These are phyloP conservation scores for Malassezia nana DNA, from an alignment of 1,284 basidiomycete genomes.

Conservation along the genomic window DNA sequence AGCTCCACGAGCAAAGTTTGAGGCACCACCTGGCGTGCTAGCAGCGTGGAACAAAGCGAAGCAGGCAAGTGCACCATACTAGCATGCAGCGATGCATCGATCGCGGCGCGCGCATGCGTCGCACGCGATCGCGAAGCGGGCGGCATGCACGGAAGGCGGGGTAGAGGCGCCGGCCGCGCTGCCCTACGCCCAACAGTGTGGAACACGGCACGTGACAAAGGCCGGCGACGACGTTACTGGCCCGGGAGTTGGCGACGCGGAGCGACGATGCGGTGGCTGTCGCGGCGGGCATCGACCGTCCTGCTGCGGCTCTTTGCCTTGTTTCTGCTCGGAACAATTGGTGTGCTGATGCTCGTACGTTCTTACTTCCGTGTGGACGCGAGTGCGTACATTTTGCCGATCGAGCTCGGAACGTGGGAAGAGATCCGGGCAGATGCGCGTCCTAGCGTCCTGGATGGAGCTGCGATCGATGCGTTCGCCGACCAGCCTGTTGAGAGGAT, in stretches of 20 bases:
- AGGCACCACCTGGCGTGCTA: constrained; percentile 39
- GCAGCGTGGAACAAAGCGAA: constrained; percentile 38
- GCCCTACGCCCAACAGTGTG: no score
- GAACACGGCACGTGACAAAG: no score
- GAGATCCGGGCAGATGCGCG: constrained; percentile 31
- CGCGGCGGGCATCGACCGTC: constrained; percentile 29
- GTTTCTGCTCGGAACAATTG: constrained; percentile 76
- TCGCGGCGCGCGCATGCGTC: constrained; percentile 19
- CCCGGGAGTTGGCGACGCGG: background rate
- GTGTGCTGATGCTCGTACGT: constrained; percentile 80
- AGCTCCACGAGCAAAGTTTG: constrained; percentile 44
- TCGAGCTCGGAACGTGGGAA: constrained; percentile 42
- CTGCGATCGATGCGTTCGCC: constrained; percentile 8
- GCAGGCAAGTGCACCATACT: constrained; percentile 44
- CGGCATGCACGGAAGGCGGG: background rate
- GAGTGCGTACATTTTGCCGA: constrained; percentile 31
- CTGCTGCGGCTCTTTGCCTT: constrained; percentile 69
- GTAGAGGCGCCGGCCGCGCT: background rate
- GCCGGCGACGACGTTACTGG: background rate
- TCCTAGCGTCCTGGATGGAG: constrained; percentile 22
- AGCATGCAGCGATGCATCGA: constrained; percentile 35
- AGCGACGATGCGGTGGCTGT: constrained; percentile 13
- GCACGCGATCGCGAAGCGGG: constrained; percentile 7
- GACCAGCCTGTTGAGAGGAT: constrained; percentile 51
- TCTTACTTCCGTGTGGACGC: constrained; percentile 70